Conservation (phyloP, 2,329 filamentous ascomycete species). For the Didymella pomorum region DNA sequence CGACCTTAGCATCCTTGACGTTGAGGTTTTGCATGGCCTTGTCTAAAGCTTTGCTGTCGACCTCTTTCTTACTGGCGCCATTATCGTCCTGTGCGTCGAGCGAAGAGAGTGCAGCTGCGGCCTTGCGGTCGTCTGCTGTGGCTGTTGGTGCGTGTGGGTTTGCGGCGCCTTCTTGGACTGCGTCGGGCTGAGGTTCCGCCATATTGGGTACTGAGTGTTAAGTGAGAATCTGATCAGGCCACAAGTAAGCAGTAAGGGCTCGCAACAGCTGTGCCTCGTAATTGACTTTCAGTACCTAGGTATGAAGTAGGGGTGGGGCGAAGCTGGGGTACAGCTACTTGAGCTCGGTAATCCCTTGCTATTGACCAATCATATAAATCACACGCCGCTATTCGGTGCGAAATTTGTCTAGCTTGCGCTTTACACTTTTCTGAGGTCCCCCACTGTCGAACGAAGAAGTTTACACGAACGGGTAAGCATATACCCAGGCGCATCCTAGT, state of each 20-base stretch:
- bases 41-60: constrained; percentile 74
- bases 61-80: constrained; percentile 62
- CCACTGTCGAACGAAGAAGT: constrained; percentile 10
- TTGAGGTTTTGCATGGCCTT: constrained; percentile 74
- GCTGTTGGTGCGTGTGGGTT: constrained; percentile 53
- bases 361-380: constrained; percentile 29
- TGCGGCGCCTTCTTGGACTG: constrained; percentile 67
- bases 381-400: constrained; percentile 26
- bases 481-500: neutral
- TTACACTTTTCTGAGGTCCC: constrained; percentile 7
- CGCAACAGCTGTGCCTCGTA: too few species aligned
- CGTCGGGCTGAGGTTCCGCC: constrained; percentile 68
- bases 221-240: too few species aligned
- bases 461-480: constrained; percentile 7
- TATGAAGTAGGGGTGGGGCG: constrained; percentile 26
- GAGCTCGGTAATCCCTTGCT: constrained; percentile 18
- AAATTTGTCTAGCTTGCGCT: neutral
- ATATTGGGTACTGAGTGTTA: too few species aligned
- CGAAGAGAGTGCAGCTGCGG: constrained; percentile 74
- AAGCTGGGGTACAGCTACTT: constrained; percentile 1
- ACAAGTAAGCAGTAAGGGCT: too few species aligned
- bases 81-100: constrained; percentile 67
- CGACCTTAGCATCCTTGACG: constrained; percentile 53
- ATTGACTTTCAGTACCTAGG: too few species aligned
- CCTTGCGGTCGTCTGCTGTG: constrained; percentile 80